Evolutionary conservation across 352 stramenopile genomes (phyloP).

Genomic region (Globisporangium spinosum): DNA sequence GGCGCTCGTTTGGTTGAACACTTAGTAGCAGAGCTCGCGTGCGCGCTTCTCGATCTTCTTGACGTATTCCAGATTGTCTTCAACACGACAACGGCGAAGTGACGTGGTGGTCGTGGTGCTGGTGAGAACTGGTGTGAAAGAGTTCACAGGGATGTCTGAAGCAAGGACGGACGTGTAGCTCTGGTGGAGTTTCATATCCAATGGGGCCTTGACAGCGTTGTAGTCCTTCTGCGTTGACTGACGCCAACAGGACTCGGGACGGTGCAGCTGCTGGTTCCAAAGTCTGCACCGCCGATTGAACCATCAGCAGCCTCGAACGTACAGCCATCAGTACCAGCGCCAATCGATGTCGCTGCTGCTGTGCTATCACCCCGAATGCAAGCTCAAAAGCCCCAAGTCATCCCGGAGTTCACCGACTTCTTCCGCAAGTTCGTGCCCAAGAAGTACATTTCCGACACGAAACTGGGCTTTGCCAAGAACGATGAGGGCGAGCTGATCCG

Average conservation of each 20-base stretch:
- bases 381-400: conserved; percentile 8
- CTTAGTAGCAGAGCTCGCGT: conserved; percentile 20
- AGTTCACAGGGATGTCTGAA: neutral
- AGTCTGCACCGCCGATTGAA: neutral
- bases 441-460: conserved; percentile 41
- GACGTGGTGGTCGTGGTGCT: neutral
- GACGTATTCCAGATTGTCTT: neutral
- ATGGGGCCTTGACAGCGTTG: conserved; percentile 9
- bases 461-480: conserved; percentile 61
- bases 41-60: conserved; percentile 13
- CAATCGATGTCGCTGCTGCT: neutral
- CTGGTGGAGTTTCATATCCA: conserved; percentile 8
- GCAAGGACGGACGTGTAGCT: neutral
- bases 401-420: conserved; percentile 69
- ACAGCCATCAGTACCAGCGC: neutral
- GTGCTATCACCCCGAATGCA: neutral
- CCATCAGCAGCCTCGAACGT: neutral
- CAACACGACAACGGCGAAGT: neutral
- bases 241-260: conserved; percentile 6
- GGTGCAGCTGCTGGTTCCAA: neutral
- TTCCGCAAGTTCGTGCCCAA: conserved; percentile 56
- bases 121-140: conserved; percentile 3
- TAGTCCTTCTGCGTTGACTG: conserved; percentile 22
- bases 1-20: conserved; percentile 18
- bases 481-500: conserved; percentile 49